Evolutionary conservation across 2,329 filamentous ascomycete genomes (phyloP).

Genomic region (Elsinoe arachidis): DNA sequence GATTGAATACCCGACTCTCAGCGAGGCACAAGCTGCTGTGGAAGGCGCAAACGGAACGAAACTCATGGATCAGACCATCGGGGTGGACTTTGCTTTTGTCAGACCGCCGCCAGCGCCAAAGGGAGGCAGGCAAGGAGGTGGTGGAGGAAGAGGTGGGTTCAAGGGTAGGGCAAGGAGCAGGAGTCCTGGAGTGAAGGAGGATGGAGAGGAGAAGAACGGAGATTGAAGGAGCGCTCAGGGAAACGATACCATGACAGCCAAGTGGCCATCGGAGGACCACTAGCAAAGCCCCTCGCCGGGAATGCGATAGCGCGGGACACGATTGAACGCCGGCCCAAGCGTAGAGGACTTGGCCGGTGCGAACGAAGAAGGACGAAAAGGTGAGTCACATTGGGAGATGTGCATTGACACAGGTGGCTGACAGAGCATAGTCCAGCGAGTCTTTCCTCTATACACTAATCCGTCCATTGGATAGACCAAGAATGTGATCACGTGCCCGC

Average conservation of each 20-base stretch:
- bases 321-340: not conserved
- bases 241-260: not conserved
- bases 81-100: conserved; percentile 79
- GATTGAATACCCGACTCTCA: conserved; percentile 73
- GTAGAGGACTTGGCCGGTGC: not conserved
- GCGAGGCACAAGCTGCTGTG: conserved; percentile 73
- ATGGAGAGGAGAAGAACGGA: conserved; percentile 21
- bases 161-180: conserved; percentile 33
- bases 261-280: too few species aligned
- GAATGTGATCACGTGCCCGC: too few species aligned
- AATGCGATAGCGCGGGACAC: not conserved
- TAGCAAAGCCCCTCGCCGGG: too few species aligned
- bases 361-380: not conserved
- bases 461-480: too few species aligned
- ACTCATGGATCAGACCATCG: conserved; percentile 70
- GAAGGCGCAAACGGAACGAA: conserved; percentile 69
- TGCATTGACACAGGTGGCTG: too few species aligned
- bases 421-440: too few species aligned
- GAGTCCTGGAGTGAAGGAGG: conserved; percentile 34
- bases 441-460: too few species aligned
- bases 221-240: conserved; percentile 11
- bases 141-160: conserved; percentile 19
- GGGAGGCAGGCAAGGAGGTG: conserved; percentile 25
- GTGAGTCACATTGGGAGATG: too few species aligned
- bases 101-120: conserved; percentile 54